These are phyloP conservation scores for Ogataea pignaliae DNA, from an alignment of 805 yeast species.

Conservation along the genomic window DNA sequence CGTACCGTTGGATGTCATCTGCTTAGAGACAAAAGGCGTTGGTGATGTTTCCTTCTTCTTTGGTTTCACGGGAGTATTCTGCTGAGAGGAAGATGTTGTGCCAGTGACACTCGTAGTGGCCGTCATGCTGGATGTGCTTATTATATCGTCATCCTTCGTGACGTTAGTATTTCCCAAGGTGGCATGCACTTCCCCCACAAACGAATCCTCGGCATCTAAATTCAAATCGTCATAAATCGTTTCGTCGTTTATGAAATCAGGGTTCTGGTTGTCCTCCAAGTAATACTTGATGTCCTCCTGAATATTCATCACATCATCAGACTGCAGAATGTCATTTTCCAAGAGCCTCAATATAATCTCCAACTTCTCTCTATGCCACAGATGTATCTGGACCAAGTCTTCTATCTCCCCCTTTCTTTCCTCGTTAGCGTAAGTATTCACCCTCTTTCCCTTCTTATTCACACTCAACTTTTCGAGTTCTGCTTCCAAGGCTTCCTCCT, in stretches of 20 bases:
- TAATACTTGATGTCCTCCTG: constrained; percentile 90
- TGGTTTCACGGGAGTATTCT: constrained; percentile 10
- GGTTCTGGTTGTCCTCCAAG: constrained; percentile 90
- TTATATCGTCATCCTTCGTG: constrained; percentile 16
- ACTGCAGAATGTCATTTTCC: constrained; percentile 73
- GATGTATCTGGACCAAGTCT: constrained; percentile 66
- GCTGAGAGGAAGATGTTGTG: constrained; percentile 4
- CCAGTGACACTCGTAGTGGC: not conserved
- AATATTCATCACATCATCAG: constrained; percentile 68
- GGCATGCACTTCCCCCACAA: constrained; percentile 28
- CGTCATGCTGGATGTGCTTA: no score
- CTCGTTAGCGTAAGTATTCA: constrained; percentile 33
- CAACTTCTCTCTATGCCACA: constrained; percentile 71
- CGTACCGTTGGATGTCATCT: constrained; percentile 7
- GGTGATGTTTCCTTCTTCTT: constrained; percentile 15
- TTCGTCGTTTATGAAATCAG: constrained; percentile 91
- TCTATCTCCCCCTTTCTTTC: constrained; percentile 55
- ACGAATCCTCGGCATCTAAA: constrained; percentile 44
- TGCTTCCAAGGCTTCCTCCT: constrained; percentile 72
- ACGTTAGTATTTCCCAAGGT: constrained; percentile 5
- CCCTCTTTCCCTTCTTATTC: constrained; percentile 50
- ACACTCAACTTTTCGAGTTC: constrained; percentile 51
- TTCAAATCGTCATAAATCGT: constrained; percentile 87
- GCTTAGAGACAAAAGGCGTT: constrained; percentile 5
- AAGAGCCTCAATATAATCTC: constrained; percentile 72